Base-by-base conservation (phyloP, 2,329 filamentous ascomycete genomes). In the Ophiostoma australiae region DNA sequence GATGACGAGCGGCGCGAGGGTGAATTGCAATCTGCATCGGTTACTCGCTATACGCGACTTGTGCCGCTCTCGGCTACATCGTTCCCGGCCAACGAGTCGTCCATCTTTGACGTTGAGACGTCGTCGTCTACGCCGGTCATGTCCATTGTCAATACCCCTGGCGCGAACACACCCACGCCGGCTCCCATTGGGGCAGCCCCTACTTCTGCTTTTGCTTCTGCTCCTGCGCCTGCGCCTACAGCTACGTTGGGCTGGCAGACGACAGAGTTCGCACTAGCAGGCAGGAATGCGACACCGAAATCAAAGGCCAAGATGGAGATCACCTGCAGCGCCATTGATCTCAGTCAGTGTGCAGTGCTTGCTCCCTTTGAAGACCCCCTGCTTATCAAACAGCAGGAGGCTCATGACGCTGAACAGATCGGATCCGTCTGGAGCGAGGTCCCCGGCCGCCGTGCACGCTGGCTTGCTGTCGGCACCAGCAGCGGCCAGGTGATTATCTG, bases 361-460 rank as follows among this genome's bases (percentile, higher is more conserved):
- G 91, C 91, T 0, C 81, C 88, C 13, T 87, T 86, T 2, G 95
- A 98, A 80, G 94, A 98, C 79, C 90, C 92, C 20, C 82, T 65
- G 79, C 79, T 61, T 87, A 86, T 82, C 31, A 79, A 58, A 87
- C 86, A 83, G 68, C 48, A 39, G 81, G 65, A 84, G 35, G 8
- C 23, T 4, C 83, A 20, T 86, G 85, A 4, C 86, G 80, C 77
- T 83, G 78, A 77, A 83, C 76, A 76, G 81, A 55, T 52, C 80
- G 78, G 69, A 78, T 65, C 61, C 77, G 70, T 82, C 76, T 74
- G 77, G 7, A 77, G 78, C 13, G 91, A 96, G 73, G 87, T 97
- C 39, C 94, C 94, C 3, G 95, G 95, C 6, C 91, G 93, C 72
- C 87, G 94, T 73, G 91, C 91, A 72, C 90, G 94, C 15, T 87